Evolutionary conservation across 2,329 filamentous ascomycete species (phyloP).

Genomic region (Berkeleyomyces rouxiae): DNA sequence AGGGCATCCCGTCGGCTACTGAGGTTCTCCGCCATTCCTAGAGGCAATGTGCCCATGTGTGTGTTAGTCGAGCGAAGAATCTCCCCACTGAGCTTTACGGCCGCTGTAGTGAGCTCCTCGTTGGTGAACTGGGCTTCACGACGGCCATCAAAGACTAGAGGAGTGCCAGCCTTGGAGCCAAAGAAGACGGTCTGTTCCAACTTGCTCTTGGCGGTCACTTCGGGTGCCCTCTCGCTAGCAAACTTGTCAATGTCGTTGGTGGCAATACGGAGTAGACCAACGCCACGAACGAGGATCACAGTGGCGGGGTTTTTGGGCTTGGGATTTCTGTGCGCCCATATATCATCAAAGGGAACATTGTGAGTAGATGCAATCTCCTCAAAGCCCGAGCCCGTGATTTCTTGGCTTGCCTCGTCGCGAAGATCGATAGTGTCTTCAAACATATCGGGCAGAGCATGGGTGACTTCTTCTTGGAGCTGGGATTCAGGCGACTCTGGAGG

Average conservation of each 20-base stretch:
- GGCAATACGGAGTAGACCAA: constrained; percentile 42
- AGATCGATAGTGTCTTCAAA: constrained; percentile 85
- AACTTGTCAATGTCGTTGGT: constrained; percentile 44
- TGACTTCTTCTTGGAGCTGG: constrained; percentile 51
- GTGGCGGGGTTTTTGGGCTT: constrained; percentile 43
- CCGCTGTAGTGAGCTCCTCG: constrained; percentile 59
- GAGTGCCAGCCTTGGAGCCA: constrained; percentile 63
- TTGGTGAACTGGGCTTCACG: constrained; percentile 48
- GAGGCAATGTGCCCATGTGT: constrained; percentile 55
- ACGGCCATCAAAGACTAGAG: constrained; percentile 66
- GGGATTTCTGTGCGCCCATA: constrained; percentile 34
- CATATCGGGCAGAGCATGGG: constrained; percentile 42
- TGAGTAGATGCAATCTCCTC: constrained; percentile 31
- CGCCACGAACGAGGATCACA: constrained; percentile 46
- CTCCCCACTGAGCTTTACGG: constrained; percentile 61
- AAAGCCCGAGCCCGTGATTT: constrained; percentile 46
- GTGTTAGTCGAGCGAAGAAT: constrained; percentile 63
- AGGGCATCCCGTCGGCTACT: constrained; percentile 56
- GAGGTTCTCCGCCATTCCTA: constrained; percentile 69
- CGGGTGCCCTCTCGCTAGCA: constrained; percentile 37
- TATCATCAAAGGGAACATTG: constrained; percentile 26
- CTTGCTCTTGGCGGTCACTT: constrained; percentile 70
- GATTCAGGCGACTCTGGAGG: constrained; percentile 55
- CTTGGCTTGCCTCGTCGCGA: constrained; percentile 44
- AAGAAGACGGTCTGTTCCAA: constrained; percentile 93